These are phyloP conservation scores for Lonicera japonica DNA, from an alignment of 129 eudicot species.

Conservation along the genomic window DNA sequence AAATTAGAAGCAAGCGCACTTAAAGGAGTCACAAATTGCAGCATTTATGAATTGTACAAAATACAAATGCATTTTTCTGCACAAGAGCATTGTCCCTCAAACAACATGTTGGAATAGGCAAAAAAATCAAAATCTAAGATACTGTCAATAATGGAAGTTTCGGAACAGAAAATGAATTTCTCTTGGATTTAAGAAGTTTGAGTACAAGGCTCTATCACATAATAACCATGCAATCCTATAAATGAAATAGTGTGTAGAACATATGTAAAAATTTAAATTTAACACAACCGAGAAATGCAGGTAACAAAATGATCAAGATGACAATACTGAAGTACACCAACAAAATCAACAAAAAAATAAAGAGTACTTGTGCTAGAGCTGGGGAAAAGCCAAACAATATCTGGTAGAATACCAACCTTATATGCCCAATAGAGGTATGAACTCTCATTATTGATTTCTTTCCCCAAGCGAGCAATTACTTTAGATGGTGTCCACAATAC, in stretches of 20 bases:
- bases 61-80: too few relatives aligned
- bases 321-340: not conserved
- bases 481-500: conserved; percentile 89
- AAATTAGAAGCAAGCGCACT: too few relatives aligned
- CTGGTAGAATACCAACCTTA: conserved; percentile 39
- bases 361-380: too few relatives aligned
- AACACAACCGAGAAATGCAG: not conserved
- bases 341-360: not conserved
- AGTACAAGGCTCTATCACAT: too few relatives aligned
- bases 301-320: not conserved
- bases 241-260: not conserved
- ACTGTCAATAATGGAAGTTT: too few relatives aligned
- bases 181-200: too few relatives aligned
- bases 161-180: too few relatives aligned
- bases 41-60: too few relatives aligned
- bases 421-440: conserved; percentile 96
- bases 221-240: not conserved
- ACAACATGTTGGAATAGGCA: too few relatives aligned
- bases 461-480: conserved; percentile 91
- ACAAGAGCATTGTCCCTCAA: too few relatives aligned
- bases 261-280: not conserved
- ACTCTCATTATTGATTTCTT: conserved; percentile 76
- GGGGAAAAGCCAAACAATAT: not conserved
- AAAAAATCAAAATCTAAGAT: too few relatives aligned
- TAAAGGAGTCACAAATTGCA: too few relatives aligned